Evolutionary conservation across 2,329 filamentous ascomycete genomes (phyloP).

Genomic region (Amylocarpus encephaloides): DNA sequence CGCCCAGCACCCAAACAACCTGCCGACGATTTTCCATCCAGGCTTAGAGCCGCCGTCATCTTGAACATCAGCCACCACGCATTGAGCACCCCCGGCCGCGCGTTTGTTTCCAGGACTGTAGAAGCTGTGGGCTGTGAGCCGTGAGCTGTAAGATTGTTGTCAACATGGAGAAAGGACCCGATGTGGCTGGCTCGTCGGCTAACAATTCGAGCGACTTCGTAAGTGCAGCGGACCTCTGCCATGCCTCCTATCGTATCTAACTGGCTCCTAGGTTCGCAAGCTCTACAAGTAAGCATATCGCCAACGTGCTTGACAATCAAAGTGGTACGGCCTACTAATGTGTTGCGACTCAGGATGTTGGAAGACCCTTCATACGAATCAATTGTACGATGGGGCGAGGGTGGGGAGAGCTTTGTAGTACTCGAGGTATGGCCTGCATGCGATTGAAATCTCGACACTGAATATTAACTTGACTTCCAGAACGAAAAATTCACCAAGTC

Average conservation of each 20-base stretch:
- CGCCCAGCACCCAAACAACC: too few species aligned
- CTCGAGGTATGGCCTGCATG: conserved; percentile 62
- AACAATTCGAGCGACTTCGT: conserved; percentile 97
- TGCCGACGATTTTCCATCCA: too few species aligned
- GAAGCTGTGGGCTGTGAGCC: too few species aligned
- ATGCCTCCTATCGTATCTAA: conserved; percentile 14
- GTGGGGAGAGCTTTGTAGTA: conserved; percentile 93
- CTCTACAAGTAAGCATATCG: conserved; percentile 74
- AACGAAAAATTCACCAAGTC: conserved; percentile 98
- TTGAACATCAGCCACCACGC: too few species aligned
- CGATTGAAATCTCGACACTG: not conserved
- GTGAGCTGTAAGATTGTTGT: not conserved
- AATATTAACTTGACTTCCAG: conserved; percentile 41
- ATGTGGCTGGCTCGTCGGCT: conserved; percentile 34
- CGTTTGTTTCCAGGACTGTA: too few species aligned
- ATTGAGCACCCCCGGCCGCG: too few species aligned
- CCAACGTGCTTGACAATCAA: not conserved
- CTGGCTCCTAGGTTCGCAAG: conserved; percentile 72
- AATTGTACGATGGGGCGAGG: conserved; percentile 92
- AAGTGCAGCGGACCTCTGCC: conserved; percentile 38
- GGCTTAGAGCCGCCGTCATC: too few species aligned
- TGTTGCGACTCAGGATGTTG: conserved; percentile 65
- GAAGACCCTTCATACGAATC: conserved; percentile 89
- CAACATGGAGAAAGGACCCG: conserved; percentile 30
- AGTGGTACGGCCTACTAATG: conserved; percentile 12